Evolutionary conservation across 441 rosid genomes (phyloP), one percentile per base, ranked within the genome.

Genomic region (Croton setiger): DNA sequence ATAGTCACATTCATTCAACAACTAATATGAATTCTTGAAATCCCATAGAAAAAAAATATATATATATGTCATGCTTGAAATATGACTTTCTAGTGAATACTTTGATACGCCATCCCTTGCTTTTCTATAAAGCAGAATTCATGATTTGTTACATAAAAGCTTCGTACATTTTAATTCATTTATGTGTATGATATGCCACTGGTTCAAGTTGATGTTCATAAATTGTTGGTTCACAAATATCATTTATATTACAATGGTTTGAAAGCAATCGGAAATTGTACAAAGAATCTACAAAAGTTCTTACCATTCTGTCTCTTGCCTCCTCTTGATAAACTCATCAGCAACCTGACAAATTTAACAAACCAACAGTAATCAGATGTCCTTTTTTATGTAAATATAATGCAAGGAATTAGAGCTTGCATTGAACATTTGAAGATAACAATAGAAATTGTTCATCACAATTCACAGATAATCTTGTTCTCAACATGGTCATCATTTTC

Each of bases 271-370:
- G 9, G 47, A 72, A 67, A 53, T 64, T 17, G n/a, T 18, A 1
- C 55, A 12, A 44, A 17, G 41, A 10, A 12, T 53, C 9, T 67
- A 60, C 33, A 60, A 39, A 60, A 68, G 35, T 37, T 66, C 76
- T 71, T 69, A 88, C 98, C 98, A 93, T 79, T 93, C 96, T 41
- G 98, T 75, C 76, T 91, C 96, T 72, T 87, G 74, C 72, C 95
- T 87, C 87, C 97, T 84, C 70, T 82, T 90, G 77, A 91, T 80
- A 82, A 94, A 94, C 75, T 94, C 98, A 75, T 91, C 93, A 7
- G 92, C 97, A 76, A 94, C 95, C 98, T 94, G 87, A 69, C 69
- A 81, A 74, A 60, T 72, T 67, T 43, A 68, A 68, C 56, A 43
- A 58, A 73, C 48, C 59, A 64, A 43, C 56, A 71, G 55, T 64